These are phyloP conservation scores for Cadophora gregata DNA, from an alignment of 2,329 filamentous ascomycete genomes.

Conservation along the genomic window DNA sequence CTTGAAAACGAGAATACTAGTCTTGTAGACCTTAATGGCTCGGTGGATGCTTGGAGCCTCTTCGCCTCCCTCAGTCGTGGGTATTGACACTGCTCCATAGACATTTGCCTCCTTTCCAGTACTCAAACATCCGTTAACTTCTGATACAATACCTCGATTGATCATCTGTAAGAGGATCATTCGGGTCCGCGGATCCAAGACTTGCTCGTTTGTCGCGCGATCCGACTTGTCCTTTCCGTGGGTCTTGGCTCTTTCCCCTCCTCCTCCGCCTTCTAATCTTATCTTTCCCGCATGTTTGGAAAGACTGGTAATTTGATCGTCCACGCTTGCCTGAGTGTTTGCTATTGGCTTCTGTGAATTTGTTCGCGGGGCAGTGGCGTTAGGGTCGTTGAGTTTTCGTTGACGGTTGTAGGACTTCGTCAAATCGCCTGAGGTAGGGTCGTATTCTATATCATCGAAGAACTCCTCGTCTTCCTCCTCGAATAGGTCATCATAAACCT, in stretches of 20 bases:
- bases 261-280: constrained; percentile 69
- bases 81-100: constrained; percentile 80
- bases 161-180: constrained; percentile 98
- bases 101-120: constrained; percentile 99
- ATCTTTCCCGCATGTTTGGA: constrained; percentile 87
- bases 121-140: constrained; percentile 93
- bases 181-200: constrained; percentile 89
- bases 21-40: constrained; percentile 99
- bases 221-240: constrained; percentile 87
- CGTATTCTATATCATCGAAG: constrained; percentile 61
- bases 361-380: constrained; percentile 62
- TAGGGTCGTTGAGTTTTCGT: constrained; percentile 64
- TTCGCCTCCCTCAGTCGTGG: constrained; percentile 57
- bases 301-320: constrained; percentile 87
- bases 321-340: constrained; percentile 79
- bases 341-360: constrained; percentile 81
- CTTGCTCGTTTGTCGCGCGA: constrained; percentile 91
- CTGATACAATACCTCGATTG: constrained; percentile 85
- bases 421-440: constrained; percentile 68
- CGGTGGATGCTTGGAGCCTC: constrained; percentile 66
- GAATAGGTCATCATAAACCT: constrained; percentile 53
- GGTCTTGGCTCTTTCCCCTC: constrained; percentile 58
- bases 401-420: constrained; percentile 89
- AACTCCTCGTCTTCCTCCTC: constrained; percentile 69
- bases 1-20: constrained; percentile 96